Percentiles rank a stretch among this genome's conserved stretches.
Conservation (phyloP, 345 rosid species). For the Isatis tinctoria region DNA sequence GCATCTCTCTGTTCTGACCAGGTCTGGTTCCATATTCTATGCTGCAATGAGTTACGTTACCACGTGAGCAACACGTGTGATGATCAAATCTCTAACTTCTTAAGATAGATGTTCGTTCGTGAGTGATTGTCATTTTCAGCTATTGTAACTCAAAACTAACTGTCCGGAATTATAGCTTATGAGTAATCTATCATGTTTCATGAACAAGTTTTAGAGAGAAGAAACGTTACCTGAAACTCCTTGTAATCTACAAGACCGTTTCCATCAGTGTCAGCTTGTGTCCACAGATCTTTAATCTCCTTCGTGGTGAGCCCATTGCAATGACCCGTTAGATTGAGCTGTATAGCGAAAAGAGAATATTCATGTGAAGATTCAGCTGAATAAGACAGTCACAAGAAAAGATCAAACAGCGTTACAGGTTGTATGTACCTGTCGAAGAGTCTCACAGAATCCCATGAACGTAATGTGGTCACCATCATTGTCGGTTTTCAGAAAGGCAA, state of each 20-base stretch:
- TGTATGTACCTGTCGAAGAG: constrained; percentile 65
- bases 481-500: constrained; percentile 66
- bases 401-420: background rate
- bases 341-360: constrained; percentile 21
- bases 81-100: background rate
- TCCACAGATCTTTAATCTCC: constrained; percentile 78
- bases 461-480: constrained; percentile 54
- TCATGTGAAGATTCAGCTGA: background rate
- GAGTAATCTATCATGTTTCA: background rate
- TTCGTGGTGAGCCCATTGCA: constrained; percentile 63
- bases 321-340: constrained; percentile 79
- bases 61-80: background rate
- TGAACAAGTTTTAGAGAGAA: background rate
- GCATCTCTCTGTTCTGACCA: constrained; percentile 49
- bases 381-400: background rate
- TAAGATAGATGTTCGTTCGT: background rate
- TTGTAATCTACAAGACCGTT: constrained; percentile 64
- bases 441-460: constrained; percentile 68
- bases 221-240: constrained; percentile 73
- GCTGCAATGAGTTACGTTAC: constrained; percentile 41
- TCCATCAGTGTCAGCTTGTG: constrained; percentile 78
- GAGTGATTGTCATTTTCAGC: background rate
- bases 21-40: constrained; percentile 67
- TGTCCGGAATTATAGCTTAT: background rate
- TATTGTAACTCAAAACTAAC: background rate